A percentile compares a stretch with the other conserved stretches of the same genome.
phyloP scores from a whole-genome alignment of 1,284 basidiomycete genomes.

The Pseudozyma pruni region DNA sequence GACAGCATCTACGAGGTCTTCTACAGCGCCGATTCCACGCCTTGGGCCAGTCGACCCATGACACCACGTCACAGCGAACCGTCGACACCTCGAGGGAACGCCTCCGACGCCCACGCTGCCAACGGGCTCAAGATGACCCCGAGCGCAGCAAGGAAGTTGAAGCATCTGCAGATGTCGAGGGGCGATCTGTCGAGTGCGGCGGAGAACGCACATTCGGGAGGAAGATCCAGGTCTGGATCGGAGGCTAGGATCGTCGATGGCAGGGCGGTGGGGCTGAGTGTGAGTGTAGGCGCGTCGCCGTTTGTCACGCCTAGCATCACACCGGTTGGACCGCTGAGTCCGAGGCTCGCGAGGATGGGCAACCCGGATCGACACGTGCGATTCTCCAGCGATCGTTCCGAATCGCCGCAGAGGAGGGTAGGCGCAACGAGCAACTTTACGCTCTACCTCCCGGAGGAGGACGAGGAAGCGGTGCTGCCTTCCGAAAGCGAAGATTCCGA shows the following conservation, averaged over 20 bases:
- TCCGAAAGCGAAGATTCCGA: constrained; percentile 46
- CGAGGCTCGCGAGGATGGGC: constrained; percentile 9
- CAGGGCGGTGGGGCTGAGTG: constrained; percentile 34
- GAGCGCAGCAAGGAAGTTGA: constrained; percentile 51
- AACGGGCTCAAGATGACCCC: constrained; percentile 44
- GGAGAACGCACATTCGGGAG: constrained; percentile 16
- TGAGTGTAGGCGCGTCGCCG: constrained; percentile 19
- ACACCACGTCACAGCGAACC: constrained; percentile 53
- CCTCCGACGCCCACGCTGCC: neutral
- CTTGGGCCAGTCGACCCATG: constrained; percentile 42
- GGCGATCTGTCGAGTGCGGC: constrained; percentile 40
- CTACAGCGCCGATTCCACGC: constrained; percentile 49
- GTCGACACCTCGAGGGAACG: constrained; percentile 26
- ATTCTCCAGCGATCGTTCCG: constrained; percentile 13
- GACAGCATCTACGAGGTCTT: constrained; percentile 64
- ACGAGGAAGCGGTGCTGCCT: constrained; percentile 32
- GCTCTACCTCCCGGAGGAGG: constrained; percentile 30
- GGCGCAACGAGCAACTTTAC: constrained; percentile 41
- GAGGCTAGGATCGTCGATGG: constrained; percentile 31
- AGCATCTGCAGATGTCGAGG: constrained; percentile 54
- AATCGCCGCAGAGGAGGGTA: constrained; percentile 18
- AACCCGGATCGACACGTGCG: constrained; percentile 34
- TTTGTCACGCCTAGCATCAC: constrained; percentile 36
- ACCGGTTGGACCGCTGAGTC: constrained; percentile 23
- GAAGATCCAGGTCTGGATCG: constrained; percentile 9